Percentiles rank a stretch among this genome's conserved stretches.
Evolutionary conservation across 225 moss, liverwort and hornwort species (phyloP).

Genomic region (Thuidium tamariscinum): DNA sequence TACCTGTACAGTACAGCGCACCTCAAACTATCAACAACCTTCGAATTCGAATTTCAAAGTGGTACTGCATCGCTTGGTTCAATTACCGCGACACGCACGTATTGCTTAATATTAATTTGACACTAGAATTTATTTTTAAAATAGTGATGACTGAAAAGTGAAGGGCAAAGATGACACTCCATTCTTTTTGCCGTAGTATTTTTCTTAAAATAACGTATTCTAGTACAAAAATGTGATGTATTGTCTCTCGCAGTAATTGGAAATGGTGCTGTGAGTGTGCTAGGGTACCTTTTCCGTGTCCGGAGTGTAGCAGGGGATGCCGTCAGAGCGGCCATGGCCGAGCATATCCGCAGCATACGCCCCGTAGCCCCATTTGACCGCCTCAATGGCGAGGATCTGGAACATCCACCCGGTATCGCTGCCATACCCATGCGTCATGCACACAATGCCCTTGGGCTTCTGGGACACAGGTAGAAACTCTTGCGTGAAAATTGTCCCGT

Average conservation of each 20-base stretch:
- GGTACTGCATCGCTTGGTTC: not conserved
- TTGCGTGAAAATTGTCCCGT: slow-evolving; percentile 50
- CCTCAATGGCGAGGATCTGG: slow-evolving; percentile 30
- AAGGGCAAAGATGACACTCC: not conserved
- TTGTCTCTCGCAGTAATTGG: not conserved
- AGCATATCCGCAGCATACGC: slow-evolving; percentile 69
- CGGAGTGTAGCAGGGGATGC: slow-evolving; percentile 33
- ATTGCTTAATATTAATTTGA: too few relatives aligned
- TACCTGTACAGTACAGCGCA: not conserved
- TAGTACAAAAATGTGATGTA: not conserved
- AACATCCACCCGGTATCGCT: slow-evolving; percentile 57
- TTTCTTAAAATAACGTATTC: not conserved
- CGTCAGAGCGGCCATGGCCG: slow-evolving; percentile 60
- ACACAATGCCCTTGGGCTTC: slow-evolving; percentile 39
- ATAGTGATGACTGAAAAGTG: too few relatives aligned
- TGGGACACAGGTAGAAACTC: slow-evolving; percentile 30
- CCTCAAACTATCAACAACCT: not conserved
- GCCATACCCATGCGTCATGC: slow-evolving; percentile 65
- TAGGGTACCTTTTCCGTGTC: slow-evolving; percentile 30
- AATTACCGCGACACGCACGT: not conserved
- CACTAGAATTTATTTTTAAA: not conserved
- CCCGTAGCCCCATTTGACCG: slow-evolving; percentile 39
- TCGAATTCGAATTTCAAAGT: not conserved
- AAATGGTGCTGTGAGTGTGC: not conserved
- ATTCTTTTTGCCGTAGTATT: not conserved